These are phyloP conservation scores for Kuraishia borneana DNA, from an alignment of 805 yeast genomes.

Conservation along the genomic window DNA sequence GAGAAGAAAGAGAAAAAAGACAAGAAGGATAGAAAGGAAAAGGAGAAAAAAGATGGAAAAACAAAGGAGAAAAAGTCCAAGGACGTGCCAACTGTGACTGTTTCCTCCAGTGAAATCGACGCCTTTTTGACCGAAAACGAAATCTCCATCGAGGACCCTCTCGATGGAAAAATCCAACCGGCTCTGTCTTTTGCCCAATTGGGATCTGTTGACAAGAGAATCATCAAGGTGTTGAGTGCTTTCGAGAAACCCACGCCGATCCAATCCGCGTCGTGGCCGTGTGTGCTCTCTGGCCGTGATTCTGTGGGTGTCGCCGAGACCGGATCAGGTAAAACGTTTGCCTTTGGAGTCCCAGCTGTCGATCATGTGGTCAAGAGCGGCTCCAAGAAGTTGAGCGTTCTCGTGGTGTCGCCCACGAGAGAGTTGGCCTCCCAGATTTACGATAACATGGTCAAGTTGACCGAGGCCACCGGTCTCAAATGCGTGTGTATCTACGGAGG, in stretches of 20 bases:
- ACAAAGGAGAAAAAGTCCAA: slow-evolving; percentile 8
- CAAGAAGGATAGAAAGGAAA: slow-evolving; percentile 23
- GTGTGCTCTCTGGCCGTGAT: slow-evolving; percentile 63
- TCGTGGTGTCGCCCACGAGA: slow-evolving; percentile 93
- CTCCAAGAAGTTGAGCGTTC: slow-evolving; percentile 50
- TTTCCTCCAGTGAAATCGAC: slow-evolving; percentile 45
- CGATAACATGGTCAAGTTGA: slow-evolving; percentile 65
- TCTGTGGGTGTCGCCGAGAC: slow-evolving; percentile 98
- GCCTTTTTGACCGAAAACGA: slow-evolving; percentile 60
- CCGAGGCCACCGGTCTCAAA: slow-evolving; percentile 47
- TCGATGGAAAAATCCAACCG: slow-evolving; percentile 46
- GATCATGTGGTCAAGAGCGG: slow-evolving; percentile 43
- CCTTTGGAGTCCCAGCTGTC: slow-evolving; percentile 96
- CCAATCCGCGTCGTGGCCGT: slow-evolving; percentile 94
- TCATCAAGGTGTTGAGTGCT: slow-evolving; percentile 50
- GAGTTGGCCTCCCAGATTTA: slow-evolving; percentile 92
- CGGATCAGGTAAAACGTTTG: slow-evolving; percentile 96
- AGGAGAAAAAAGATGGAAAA: slow-evolving; percentile 21
- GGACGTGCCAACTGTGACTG: slow-evolving; percentile 5
- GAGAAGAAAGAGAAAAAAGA: slow-evolving; percentile 16
- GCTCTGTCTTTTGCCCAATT: slow-evolving; percentile 57
- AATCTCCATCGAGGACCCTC: slow-evolving; percentile 68
- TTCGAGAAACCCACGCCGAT: slow-evolving; percentile 93
- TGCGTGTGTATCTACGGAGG: slow-evolving; percentile 94
- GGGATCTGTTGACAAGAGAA: slow-evolving; percentile 36